Evolutionary conservation across 306 rosid species (phyloP).

Genomic region (Prunus fruticosa): DNA sequence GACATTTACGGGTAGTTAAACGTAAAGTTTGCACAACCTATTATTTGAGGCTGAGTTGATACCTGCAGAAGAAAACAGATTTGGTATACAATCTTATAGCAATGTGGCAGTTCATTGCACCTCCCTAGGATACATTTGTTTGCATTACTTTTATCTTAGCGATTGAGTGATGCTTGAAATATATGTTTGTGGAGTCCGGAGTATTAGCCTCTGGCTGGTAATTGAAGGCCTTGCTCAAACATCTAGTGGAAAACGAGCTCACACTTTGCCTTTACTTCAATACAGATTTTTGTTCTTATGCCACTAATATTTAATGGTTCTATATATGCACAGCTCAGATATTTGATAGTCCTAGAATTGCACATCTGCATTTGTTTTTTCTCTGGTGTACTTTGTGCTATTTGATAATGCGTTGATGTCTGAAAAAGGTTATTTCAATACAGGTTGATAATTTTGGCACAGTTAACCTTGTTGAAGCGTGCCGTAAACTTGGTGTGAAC

Average conservation of each 20-base stretch:
- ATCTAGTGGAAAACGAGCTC: neutral
- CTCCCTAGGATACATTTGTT: neutral
- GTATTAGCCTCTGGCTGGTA: neutral
- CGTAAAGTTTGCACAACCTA: neutral
- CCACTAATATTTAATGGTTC: neutral
- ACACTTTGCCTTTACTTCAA: neutral
- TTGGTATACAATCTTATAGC: neutral
- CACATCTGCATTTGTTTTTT: neutral
- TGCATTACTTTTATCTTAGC: neutral
- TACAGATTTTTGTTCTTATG: neutral
- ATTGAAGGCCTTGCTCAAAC: neutral
- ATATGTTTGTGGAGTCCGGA: neutral
- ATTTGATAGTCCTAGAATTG: neutral
- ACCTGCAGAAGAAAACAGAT: neutral
- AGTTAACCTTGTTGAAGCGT: slow-evolving; percentile 87
- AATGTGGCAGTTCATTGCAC: neutral
- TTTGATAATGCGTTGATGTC: neutral
- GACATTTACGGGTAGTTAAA: neutral
- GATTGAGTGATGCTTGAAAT: neutral
- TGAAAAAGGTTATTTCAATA: slow-evolving; percentile 1
- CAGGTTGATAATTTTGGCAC: slow-evolving; percentile 97
- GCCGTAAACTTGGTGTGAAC: slow-evolving; percentile 68
- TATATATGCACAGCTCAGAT: neutral
- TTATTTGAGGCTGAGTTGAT: neutral
- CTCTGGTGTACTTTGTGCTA: neutral